Base-by-base conservation (phyloP, 257 asterid species). In the Misopates orontium region DNA sequence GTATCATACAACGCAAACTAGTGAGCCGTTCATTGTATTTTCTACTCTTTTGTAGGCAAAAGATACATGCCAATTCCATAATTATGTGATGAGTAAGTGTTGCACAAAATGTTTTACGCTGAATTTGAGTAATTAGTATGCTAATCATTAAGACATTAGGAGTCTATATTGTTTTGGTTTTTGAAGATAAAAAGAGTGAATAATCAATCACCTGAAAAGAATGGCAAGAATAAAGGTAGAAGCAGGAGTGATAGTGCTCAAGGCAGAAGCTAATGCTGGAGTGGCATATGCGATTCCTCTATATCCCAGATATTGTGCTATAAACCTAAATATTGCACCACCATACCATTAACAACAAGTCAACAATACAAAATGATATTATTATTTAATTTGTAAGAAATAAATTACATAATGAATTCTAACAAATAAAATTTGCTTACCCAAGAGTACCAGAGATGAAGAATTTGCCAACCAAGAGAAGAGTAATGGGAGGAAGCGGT, bases 181-280 rank as follows among this genome's bases (percentile, higher is more conserved):
- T 39, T 10, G 23, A 44, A 10, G 10, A 32, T 9, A 19, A n/a
- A 3, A 2, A 57, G 16, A 10, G 11, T 47, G 0, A 66, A 16
- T 20, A 28, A 16, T 41, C 11, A 10, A 4, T 18, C n/a, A 69
- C 88, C 84, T 78, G 73, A 75, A 73, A 31, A 83, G 40, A 56
- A 78, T 39, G 17, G 86, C 85, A 17, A 83, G 84, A 41, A 83
- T 19, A 59, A 83, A 80, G 0, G 83, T 73, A 4, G 79, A 16
- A 68, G 80, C 79, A 21, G 88, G 82, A 25, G 49, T 56, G 36
- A 83, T 64, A 64, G 70, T 83, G 61, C 70, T 58, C 73, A 73
- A 68, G 17, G 85, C 82, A 21, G 86, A 68, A 51, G 49, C 79
- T 10, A 83, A 74, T 4, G 82, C 73, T 15, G 84, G 89, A 64